Base-by-base conservation (phyloP, 129 eudicot species). In the Daucus carota region DNA sequence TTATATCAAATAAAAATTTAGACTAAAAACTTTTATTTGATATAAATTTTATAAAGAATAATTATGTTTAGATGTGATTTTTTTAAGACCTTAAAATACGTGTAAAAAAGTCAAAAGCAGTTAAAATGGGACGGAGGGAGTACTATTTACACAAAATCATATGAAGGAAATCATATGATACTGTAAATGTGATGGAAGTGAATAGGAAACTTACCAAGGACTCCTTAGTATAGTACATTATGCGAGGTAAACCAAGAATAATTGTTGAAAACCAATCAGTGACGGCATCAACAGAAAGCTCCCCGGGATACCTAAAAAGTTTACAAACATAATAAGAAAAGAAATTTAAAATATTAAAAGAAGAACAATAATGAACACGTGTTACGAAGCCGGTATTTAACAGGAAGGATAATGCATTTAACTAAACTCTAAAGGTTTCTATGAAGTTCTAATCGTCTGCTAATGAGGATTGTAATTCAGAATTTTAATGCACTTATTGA, bases 231-330 rank as follows among this genome's bases (percentile, higher is more conserved):
- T 89, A 87, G 80, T 89, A 94, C 24, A 81, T 80, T 76, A 94
- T 91, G 41, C 99, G 96, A 75, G 99, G 99, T 79, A 94, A 78
- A 75, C 79, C 82, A 76, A 94, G 86, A 79, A 94, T 79, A 73
- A 68, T 77, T 73, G 94, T 87, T 48, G 96, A 88, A 83, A 94
- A 81, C 96, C 96, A 94, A 72, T 94, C 97, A 41, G 96, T 87
- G 72, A 94, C 84, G 16, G 89, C 90, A 91, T 94, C 97, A 84
- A 94, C 96, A 79, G 99, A 94, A n/a, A 86, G 94, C 73, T 91
- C 96, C 54, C 96, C 99, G 2, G 80, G 77, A 79, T 94, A 94
- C 96, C 99, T 94, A 80, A 32, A 57, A 82, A 63, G 69, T 31
- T 62, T 42, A 54, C 59, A 77, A 82, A 70, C 70, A 6, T 54